These are phyloP conservation scores for Lentithecium fluviatile DNA, from an alignment of 495 filamentous ascomycete genomes.

Conservation along the genomic window DNA sequence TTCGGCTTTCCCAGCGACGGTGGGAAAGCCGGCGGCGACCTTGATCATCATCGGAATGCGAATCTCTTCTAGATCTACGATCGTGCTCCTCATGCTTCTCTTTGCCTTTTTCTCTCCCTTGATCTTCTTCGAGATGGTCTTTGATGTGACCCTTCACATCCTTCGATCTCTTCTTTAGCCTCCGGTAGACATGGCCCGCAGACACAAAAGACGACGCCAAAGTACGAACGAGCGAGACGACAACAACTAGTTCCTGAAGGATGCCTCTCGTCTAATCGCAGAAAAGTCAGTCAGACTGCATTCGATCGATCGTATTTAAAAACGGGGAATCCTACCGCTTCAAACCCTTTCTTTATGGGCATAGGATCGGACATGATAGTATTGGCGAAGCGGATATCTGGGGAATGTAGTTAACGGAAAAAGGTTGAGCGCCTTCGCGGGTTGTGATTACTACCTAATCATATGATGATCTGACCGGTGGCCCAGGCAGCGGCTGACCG, in stretches of 20 bases:
- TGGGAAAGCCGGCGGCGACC: not conserved
- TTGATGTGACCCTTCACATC: conserved; percentile 18
- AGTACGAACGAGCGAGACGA: conserved; percentile 24
- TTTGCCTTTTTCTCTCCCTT: not conserved
- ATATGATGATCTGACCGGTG: not conserved
- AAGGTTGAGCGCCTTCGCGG: conserved; percentile 3
- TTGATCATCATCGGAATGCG: not conserved
- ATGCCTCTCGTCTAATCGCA: conserved; percentile 19
- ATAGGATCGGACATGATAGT: not conserved
- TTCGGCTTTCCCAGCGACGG: conserved; percentile 10
- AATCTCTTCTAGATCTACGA: conserved; percentile 2
- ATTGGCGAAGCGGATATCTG: not conserved
- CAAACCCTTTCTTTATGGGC: not conserved
- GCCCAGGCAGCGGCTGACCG: conserved; percentile 15
- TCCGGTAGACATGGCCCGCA: conserved; percentile 20
- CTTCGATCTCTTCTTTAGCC: conserved; percentile 31
- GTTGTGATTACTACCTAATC: not conserved
- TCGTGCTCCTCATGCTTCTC: not conserved
- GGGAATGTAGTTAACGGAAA: not conserved
- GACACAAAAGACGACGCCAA: conserved; percentile 22
- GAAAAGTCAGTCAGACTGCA: not conserved
- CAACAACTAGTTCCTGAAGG: conserved; percentile 11
- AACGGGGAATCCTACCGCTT: not conserved
- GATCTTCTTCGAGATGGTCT: conserved; percentile 3
- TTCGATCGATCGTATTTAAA: not conserved